Evolutionary conservation across 2,329 filamentous ascomycete genomes (phyloP).

Genomic region (Alternaria hordeiaustralica): DNA sequence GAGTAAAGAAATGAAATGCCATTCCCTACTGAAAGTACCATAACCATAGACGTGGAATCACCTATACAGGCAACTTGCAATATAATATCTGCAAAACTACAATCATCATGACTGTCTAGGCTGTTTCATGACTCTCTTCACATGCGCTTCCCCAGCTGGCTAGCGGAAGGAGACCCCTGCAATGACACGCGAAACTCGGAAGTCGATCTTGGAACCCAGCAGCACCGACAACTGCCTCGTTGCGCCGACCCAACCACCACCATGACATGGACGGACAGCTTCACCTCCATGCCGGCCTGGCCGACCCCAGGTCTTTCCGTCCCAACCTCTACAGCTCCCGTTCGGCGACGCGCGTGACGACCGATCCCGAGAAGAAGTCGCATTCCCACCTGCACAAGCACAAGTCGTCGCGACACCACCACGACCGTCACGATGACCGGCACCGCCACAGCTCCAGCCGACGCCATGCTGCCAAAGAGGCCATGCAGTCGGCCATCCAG

Average conservation of each 20-base stretch:
- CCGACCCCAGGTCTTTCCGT: conserved; percentile 24
- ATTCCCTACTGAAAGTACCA: neutral
- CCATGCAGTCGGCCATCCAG: conserved; percentile 54
- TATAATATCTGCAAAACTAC: neutral
- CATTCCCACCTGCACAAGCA: conserved; percentile 33
- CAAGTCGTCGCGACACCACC: conserved; percentile 38
- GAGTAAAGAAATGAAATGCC: neutral
- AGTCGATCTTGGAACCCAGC: conserved; percentile 6
- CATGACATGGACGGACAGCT: conserved; percentile 32
- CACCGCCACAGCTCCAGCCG: conserved; percentile 37
- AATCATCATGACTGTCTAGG: neutral
- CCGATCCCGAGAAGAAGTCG: conserved; percentile 36
- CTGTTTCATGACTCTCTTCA: neutral
- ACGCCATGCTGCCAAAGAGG: conserved; percentile 50
- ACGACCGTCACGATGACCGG: conserved; percentile 37
- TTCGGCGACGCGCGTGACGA: conserved; percentile 34
- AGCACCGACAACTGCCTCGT: conserved; percentile 4
- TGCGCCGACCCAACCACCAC: conserved; percentile 17
- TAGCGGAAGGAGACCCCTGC: conserved; percentile 14
- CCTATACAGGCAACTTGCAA: neutral
- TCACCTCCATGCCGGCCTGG: conserved; percentile 25
- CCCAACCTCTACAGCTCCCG: conserved; percentile 30
- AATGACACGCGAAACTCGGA: conserved; percentile 14
- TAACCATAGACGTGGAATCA: neutral
- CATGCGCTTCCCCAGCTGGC: conserved; percentile 1